phyloP scores from a whole-genome alignment of 805 yeast species.

The Yueomyces sinensis region DNA sequence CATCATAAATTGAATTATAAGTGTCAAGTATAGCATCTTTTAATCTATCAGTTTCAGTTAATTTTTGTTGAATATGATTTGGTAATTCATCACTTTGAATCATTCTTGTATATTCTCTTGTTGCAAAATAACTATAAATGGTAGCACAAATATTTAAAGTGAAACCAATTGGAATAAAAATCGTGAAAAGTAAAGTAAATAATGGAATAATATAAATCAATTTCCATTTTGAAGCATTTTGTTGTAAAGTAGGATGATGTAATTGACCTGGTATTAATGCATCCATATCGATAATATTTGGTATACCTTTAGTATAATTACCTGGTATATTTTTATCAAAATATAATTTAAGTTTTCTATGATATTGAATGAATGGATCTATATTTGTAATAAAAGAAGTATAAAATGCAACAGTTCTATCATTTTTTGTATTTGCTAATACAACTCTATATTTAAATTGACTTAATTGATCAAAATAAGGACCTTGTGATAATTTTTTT shows the following conservation, averaged over 20 bases:
- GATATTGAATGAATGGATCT: constrained; percentile 57
- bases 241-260: background rate
- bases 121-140: constrained; percentile 18
- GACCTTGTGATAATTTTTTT: constrained; percentile 25
- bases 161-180: constrained; percentile 17
- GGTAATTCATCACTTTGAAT: constrained; percentile 13
- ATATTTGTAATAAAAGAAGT: constrained; percentile 64
- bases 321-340: constrained; percentile 30
- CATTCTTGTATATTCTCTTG: constrained; percentile 14
- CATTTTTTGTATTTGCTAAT: constrained; percentile 68
- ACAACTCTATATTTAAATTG: constrained; percentile 43
- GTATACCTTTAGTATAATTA: constrained; percentile 9
- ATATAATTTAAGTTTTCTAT: constrained; percentile 34
- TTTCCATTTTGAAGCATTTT: background rate
- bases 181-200: constrained; percentile 1
- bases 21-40: constrained; percentile 13
- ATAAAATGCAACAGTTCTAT: constrained; percentile 78
- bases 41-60: constrained; percentile 15
- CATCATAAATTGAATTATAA: background rate
- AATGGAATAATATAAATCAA: background rate
- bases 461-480: constrained; percentile 41
- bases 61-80: constrained; percentile 8
- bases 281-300: constrained; percentile 18
- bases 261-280: constrained; percentile 5
- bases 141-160: constrained; percentile 18